Base-by-base conservation (phyloP, 202 grass and related monocot genomes). In the Saccharum hybrid region DNA sequence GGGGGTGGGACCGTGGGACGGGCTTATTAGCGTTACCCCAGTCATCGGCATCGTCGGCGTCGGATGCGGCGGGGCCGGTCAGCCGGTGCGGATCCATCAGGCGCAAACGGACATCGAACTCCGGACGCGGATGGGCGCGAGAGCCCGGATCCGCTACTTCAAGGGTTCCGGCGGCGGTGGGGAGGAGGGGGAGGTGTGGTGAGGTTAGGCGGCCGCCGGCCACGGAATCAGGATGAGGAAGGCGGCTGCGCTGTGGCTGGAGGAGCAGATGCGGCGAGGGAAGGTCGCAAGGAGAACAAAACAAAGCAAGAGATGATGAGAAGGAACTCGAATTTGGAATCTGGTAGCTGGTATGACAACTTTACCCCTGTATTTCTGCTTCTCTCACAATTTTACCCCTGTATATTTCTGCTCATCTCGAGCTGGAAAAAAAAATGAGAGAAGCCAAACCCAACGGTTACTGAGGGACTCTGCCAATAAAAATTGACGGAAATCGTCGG, bases 101-200 rank as follows among this genome's bases (percentile, higher is more conserved):
- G 42, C 62, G 65, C 92, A 91, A 97, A 93, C 81, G 88, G 83
- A 87, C 92, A 97, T 94, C 86, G 94, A 94, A 92, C 75, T 91
- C 77, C 64, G 30, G 79, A 10, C 31, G 74, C 60, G 36, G 41
- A n/a, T 59, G 88, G 88, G 88, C 83, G 83, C 68, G 78, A 79
- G 79, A 83, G 77, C 73, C 86, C 84, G 81, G 57, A 37, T 37
- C 22, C 16, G 45, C 70, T 76, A 33, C 41, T 41, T 74, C 21
- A 12, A n/a, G 37, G 57, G 21, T 42, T 70, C 8, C 56, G 56
- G 10, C 51, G 39, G 63, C 14, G 70, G 23, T 9, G 37, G 40
- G 61, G 2, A 43, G 22, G 21, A 9, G 19, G 10, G 0, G 22
- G 9, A 12, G 38, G 66, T 16, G 79, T 1, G 34, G 79, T 1